Evolutionary conservation across 257 asterid genomes (phyloP).

Genomic region (Solanum lignicaule): DNA sequence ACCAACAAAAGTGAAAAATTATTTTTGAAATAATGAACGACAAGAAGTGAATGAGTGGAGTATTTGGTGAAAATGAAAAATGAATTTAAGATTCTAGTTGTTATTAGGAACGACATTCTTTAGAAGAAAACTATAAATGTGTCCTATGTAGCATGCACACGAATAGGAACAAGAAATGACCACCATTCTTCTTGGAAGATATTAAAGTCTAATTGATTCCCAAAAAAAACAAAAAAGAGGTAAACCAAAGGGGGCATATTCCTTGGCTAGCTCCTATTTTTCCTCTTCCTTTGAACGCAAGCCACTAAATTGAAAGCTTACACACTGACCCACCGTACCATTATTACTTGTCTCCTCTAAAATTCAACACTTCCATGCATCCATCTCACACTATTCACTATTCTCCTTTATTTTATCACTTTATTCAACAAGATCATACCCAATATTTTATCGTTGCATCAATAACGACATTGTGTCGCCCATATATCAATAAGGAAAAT

Average conservation of each 20-base stretch:
- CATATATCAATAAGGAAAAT: neutral
- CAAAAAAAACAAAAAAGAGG: too few species aligned
- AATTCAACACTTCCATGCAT: neutral
- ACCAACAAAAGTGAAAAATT: too few species aligned
- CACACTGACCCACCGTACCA: slow-evolving; percentile 7
- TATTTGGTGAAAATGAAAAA: neutral
- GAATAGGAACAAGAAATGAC: neutral
- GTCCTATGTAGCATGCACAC: neutral
- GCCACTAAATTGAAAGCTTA: neutral
- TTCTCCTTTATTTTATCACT: neutral
- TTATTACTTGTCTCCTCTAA: neutral
- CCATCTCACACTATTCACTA: neutral
- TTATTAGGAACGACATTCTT: neutral
- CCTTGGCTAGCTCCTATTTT: neutral
- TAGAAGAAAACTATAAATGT: neutral
- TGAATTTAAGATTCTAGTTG: neutral
- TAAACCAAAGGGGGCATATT: neutral
- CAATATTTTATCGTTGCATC: neutral
- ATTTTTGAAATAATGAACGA: too few species aligned
- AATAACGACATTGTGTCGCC: neutral
- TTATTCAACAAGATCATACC: neutral
- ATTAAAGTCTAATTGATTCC: neutral
- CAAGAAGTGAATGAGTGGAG: neutral
- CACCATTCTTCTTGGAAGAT: slow-evolving; percentile 2
- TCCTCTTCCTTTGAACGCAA: neutral